These are phyloP conservation scores for Prunus fruticosa DNA, from an alignment of 306 rosid genomes.

Conservation along the genomic window DNA sequence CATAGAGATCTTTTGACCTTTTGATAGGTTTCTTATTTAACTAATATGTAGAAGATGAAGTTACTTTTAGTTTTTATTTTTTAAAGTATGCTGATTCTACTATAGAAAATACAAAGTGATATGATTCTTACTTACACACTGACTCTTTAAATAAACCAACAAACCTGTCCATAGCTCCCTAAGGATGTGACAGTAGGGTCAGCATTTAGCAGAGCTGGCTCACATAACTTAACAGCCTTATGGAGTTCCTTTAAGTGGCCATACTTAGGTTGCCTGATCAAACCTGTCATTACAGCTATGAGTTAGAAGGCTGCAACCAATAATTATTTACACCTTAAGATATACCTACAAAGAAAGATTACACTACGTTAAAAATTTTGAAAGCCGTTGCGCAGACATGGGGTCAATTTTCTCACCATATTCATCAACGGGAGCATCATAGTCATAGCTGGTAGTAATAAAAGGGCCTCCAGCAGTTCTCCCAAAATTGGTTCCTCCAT, in stretches of 20 bases:
- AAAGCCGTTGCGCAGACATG: too few relatives aligned
- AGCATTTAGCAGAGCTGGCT: conserved; percentile 58
- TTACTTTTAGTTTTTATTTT: neutral
- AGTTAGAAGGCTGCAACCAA: neutral
- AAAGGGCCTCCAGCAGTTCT: conserved; percentile 57
- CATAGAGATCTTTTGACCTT: neutral
- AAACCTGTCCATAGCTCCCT: conserved; percentile 46
- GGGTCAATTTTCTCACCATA: conserved; percentile 34
- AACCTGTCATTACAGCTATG: conserved; percentile 27
- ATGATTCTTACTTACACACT: neutral
- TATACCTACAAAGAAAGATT: neutral
- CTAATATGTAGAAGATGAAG: neutral
- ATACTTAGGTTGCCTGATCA: conserved; percentile 69
- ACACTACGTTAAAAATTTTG: neutral
- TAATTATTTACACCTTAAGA: neutral
- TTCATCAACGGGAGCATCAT: conserved; percentile 58
- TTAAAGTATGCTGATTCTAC: neutral
- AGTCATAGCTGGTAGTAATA: conserved; percentile 54
- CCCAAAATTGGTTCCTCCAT: conserved; percentile 53
- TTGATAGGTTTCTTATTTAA: neutral
- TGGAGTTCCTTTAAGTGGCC: conserved; percentile 78
- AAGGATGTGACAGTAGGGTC: conserved; percentile 49
- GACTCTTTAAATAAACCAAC: conserved; percentile 3
- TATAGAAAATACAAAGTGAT: conserved; percentile 4
- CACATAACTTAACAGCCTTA: conserved; percentile 59